These are phyloP conservation scores for Eucalyptus pauciflora DNA, from an alignment of 345 rosid genomes.

Conservation along the genomic window DNA sequence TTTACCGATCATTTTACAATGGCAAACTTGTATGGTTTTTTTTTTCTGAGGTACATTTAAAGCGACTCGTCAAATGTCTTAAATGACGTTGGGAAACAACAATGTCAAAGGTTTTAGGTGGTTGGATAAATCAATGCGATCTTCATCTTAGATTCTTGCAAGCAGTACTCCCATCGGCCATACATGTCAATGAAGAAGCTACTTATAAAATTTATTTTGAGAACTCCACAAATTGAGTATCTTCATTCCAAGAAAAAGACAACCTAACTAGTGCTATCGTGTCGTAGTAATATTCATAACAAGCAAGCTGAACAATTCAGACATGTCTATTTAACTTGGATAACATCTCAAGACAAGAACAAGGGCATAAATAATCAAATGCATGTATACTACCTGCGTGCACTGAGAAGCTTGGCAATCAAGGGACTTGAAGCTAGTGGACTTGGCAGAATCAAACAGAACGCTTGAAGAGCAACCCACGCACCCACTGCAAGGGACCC, in stretches of 20 bases:
- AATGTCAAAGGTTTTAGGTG: neutral
- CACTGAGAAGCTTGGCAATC: conserved; percentile 66
- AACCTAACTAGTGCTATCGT: neutral
- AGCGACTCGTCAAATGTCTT: neutral
- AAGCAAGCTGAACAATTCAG: neutral
- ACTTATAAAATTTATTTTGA: neutral
- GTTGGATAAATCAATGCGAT: neutral
- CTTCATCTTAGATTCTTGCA: neutral
- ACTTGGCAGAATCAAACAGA: conserved; percentile 34
- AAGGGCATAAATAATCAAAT: neutral
- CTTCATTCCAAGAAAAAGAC: neutral
- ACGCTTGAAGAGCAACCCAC: conserved; percentile 62
- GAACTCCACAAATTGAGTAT: neutral
- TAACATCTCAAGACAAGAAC: neutral
- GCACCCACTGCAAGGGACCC: conserved; percentile 78
- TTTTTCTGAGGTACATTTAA: neutral
- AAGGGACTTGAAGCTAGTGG: conserved; percentile 45
- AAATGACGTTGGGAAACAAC: neutral
- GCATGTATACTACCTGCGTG: conserved; percentile 43
- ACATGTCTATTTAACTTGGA: neutral
- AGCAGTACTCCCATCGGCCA: too few species aligned
- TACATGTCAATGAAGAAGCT: neutral
- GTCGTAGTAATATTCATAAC: neutral
- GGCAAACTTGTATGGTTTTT: neutral
- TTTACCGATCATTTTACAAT: neutral